Base-by-base conservation (phyloP, 306 rosid genomes). In the Cicer judaicum region DNA sequence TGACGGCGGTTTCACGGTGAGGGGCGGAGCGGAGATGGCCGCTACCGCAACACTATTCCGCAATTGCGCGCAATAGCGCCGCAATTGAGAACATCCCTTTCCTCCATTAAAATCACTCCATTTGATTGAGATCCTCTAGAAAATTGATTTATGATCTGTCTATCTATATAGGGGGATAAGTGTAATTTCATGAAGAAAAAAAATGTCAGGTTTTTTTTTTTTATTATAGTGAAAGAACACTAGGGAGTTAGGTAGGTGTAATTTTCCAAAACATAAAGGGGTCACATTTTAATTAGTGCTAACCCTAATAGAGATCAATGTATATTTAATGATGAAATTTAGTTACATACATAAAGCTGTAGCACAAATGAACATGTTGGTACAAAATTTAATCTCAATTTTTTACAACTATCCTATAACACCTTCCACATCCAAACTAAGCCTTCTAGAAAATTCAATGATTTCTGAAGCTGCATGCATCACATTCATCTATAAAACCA, bases 381-480 rank as follows among this genome's bases (percentile, higher is more conserved):
- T 64, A 53, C 60, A 54, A 63, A 50, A 55, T 54, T 42, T 47
- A 19, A 61, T 43, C 79, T 72, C 64, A 60, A 60, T 40, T 59
- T 36, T 49, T 43, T 29, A 34, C 56, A 79, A 47, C 56, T 75
- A 75, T 64, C 60, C 48, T 47, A 60, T 56, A 64, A 65, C 46
- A 42, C 66, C 74, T 38, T 48, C 38, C 36, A 55, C 63, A 64
- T 64, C 68, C 67, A 78, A 68, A 63, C 13, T 15, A 71, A 36
- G 41, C 66, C 63, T 34, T 50, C 18, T 1, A 50, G 13, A 80
- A 79, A 65, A 64, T 1, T 57, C 59, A 73, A 59, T 40, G 70
- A 76, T 76, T 79, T 49, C 63, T 9, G 63, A 11, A 42, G 77
- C 67, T 52, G 80, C 82, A 72, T 49, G 77, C 74, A 73, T 73